phyloP scores from a whole-genome alignment of 2,329 filamentous ascomycete species.

The Mycosphaerelloides madeirae region DNA sequence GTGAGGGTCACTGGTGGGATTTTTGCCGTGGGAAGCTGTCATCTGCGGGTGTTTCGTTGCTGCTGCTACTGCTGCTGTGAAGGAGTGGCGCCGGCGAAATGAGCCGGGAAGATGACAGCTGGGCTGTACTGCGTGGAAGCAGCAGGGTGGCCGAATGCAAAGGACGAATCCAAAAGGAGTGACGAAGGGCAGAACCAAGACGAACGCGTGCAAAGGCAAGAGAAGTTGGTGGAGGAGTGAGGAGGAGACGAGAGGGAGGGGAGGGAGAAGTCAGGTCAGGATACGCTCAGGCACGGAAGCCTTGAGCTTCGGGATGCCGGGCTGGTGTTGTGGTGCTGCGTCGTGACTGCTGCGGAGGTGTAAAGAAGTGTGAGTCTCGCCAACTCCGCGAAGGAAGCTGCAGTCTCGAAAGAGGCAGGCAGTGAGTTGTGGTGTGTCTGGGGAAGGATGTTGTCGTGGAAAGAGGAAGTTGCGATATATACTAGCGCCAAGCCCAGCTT shows the following conservation, averaged over 20 bases:
- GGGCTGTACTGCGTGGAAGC: conserved; percentile 21
- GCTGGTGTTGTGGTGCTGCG: conserved; percentile 4
- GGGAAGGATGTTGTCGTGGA: not conserved
- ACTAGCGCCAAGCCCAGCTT: too few species aligned
- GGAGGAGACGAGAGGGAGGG: conserved; percentile 13
- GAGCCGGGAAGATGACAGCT: not conserved
- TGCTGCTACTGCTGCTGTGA: conserved; percentile 3
- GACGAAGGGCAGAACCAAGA: conserved; percentile 21
- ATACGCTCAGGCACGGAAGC: not conserved
- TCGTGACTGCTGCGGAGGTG: not conserved
- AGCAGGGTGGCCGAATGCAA: conserved; percentile 12
- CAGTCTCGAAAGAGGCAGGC: not conserved
- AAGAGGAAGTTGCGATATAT: conserved; percentile 3
- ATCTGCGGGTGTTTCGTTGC: conserved; percentile 2
- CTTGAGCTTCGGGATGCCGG: conserved; percentile 1
- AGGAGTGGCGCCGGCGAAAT: conserved; percentile 18
- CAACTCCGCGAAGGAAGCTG: not conserved
- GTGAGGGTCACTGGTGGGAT: conserved; percentile 2
- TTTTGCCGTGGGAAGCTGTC: conserved; percentile 6
- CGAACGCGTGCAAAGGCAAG: conserved; percentile 10
- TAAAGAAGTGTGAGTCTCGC: not conserved
- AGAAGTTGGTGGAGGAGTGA: conserved; percentile 10
- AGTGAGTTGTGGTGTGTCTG: too few species aligned
- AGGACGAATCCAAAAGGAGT: conserved; percentile 24
- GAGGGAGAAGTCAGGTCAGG: conserved; percentile 5